phyloP scores from a whole-genome alignment of 2,329 filamentous ascomycete species.

The Calonectria fujianensis region DNA sequence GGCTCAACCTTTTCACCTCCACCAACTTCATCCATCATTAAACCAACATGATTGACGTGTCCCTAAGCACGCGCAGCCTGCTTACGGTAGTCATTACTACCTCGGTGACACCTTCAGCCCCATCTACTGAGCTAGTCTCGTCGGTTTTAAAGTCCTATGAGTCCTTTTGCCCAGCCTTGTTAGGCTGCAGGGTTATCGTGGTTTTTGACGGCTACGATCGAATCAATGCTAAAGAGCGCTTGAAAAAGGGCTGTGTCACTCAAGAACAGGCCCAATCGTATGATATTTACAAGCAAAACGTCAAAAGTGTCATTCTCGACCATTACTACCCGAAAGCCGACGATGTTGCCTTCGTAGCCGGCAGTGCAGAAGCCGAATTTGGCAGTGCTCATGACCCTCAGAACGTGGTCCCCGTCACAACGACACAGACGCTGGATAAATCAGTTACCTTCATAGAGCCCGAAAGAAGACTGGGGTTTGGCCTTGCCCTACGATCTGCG shows the following conservation, averaged over 20 bases:
- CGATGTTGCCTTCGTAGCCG: conserved; percentile 29
- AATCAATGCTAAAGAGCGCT: conserved; percentile 63
- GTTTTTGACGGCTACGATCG: conserved; percentile 73
- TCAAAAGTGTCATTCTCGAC: conserved; percentile 62
- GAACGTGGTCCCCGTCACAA: conserved; percentile 62
- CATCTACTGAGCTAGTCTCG: conserved; percentile 70
- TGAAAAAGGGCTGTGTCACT: conserved; percentile 74
- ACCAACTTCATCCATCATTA: neutral
- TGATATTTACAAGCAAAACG: conserved; percentile 67
- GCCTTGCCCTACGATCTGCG: conserved; percentile 71
- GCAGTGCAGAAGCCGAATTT: conserved; percentile 66
- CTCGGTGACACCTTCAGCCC: conserved; percentile 73
- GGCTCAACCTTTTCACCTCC: neutral
- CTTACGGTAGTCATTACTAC: conserved; percentile 69
- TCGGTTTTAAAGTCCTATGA: conserved; percentile 68
- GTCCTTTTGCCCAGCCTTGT: conserved; percentile 63
- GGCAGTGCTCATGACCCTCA: conserved; percentile 60
- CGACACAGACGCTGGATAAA: conserved; percentile 59
- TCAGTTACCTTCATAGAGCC: conserved; percentile 70
- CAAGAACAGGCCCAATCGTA: conserved; percentile 65
- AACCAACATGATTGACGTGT: conserved; percentile 39
- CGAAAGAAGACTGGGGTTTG: conserved; percentile 70
- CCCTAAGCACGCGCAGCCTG: conserved; percentile 21
- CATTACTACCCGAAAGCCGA: conserved; percentile 35
- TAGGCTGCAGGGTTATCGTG: conserved; percentile 67